Base-by-base conservation (phyloP, 768 basidiomycete genomes). In the Mycena vulgaris region DNA sequence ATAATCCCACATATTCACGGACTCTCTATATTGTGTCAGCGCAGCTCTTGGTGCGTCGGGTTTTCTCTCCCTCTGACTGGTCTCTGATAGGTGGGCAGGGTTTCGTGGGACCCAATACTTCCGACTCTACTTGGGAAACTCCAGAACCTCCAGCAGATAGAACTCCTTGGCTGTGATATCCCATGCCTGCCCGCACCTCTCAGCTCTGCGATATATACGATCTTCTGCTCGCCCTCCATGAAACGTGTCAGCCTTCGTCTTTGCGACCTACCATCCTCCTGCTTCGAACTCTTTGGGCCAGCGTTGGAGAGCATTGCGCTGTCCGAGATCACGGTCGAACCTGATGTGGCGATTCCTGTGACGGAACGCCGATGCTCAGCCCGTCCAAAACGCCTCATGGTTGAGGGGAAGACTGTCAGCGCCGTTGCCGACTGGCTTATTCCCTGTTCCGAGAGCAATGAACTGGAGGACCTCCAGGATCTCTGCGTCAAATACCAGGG, bases 141-240 rank as follows among this genome's bases (percentile, higher is more conserved):
- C 35, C 47, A 45, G 52, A 37, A 63, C 27, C 11, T 67, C 39
- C 17, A 58, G 25, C 27, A 67, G 39, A 59, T 71, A 30, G 70
- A 71, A 27, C 40, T 71, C 9, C 51, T 35, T n/a, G 65, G 64
- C 7, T 62, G 65, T 35, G 70, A 71, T 35, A 35, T 71, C 28
- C 61, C 66, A 1, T 67, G 65, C 39, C 66, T 67, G 10, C 70
- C 70, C 1, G 56, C 61, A 11, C 55, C 61, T 5, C 55, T 71
- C 61, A 53, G 40, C 11, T 37, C 61, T 7, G 62, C 70, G 31
- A 64, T 71, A 13, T 56, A 65, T 35, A 51, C 48, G 5, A 61
- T 71, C 49, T 71, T 71, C 40, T 40, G 56, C 17, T 58, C 66
- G 17, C 61, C 70, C 13, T 58, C 30, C n/a, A 63, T 63, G 61